These are phyloP conservation scores for Coemansia guatemalensis DNA, from an alignment of 192 early-diverging fungal genomes.

Conservation along the genomic window DNA sequence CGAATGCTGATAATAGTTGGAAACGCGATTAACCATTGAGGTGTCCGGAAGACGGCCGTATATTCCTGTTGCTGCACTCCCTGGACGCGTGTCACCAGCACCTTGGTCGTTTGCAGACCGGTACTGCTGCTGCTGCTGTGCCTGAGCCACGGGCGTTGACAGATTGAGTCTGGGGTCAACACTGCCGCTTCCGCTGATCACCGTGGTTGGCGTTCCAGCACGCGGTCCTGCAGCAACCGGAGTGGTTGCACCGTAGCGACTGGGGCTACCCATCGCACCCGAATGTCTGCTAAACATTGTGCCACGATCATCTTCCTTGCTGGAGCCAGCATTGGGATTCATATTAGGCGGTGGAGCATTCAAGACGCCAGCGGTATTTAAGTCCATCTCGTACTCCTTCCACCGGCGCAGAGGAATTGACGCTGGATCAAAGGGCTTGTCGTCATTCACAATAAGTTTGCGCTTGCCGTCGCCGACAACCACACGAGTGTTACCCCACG, in stretches of 20 bases:
- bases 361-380: conserved; percentile 52
- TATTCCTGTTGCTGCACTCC: conserved; percentile 14
- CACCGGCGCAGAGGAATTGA: conserved; percentile 85
- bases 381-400: conserved; percentile 82
- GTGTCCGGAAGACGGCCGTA: conserved; percentile 11
- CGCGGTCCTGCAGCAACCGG: conserved; percentile 22
- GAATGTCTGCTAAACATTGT: conserved; percentile 33
- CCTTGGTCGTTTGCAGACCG: conserved; percentile 3
- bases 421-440: conserved; percentile 83
- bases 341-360: conserved; percentile 50
- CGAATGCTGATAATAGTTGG: conserved; percentile 31
- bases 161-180: conserved; percentile 34
- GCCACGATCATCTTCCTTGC: conserved; percentile 35
- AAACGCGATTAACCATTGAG: conserved; percentile 17
- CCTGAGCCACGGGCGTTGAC: conserved; percentile 42
- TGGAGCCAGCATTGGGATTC: conserved; percentile 41
- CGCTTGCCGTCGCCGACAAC: conserved; percentile 69
- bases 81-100: conserved; percentile 14
- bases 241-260: conserved; percentile 10
- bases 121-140: conserved; percentile 36
- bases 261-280: conserved; percentile 18
- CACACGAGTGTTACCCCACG: conserved; percentile 95
- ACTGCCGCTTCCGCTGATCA: conserved; percentile 21
- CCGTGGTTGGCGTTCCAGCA: conserved; percentile 30
- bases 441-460: conserved; percentile 66